phyloP scores from a whole-genome alignment of 1,284 basidiomycete genomes.

The Fomitopsis betulina region DNA sequence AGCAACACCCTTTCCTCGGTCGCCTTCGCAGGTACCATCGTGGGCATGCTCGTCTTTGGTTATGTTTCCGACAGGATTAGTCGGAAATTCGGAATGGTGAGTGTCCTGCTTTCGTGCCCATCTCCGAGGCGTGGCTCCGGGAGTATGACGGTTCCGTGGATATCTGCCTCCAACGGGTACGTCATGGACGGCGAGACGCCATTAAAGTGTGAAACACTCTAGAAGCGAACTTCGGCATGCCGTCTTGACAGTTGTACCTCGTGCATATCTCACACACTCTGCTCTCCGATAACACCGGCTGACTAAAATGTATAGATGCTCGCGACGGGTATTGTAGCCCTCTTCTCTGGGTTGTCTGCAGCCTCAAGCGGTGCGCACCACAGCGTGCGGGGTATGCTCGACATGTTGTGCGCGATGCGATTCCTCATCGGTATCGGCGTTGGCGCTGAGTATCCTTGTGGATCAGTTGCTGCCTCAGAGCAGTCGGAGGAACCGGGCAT shows the following conservation, averaged over 20 bases:
- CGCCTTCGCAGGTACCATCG: conserved; percentile 78
- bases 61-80: conserved; percentile 85
- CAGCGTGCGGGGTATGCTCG: conserved; percentile 64
- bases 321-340: conserved; percentile 71
- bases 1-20: conserved; percentile 62
- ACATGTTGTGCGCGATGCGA: conserved; percentile 80
- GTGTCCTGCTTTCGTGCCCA: conserved; percentile 13
- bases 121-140: background rate
- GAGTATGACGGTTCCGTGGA: background rate
- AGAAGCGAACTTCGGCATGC: background rate
- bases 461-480: conserved; percentile 88
- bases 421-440: conserved; percentile 81
- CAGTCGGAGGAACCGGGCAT: conserved; percentile 83
- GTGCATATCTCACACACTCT: too few relatives aligned
- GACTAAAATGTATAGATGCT: conserved; percentile 46
- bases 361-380: conserved; percentile 79
- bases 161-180: background rate
- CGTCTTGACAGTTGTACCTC: background rate
- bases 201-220: background rate
- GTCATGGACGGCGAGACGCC: background rate
- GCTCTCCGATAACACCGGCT: background rate
- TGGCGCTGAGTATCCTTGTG: conserved; percentile 90
- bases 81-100: conserved; percentile 84
- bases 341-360: conserved; percentile 81
- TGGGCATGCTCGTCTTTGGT: conserved; percentile 77